Evolutionary conservation across 805 yeast species (phyloP).

Genomic region (Candida manassasensis): DNA sequence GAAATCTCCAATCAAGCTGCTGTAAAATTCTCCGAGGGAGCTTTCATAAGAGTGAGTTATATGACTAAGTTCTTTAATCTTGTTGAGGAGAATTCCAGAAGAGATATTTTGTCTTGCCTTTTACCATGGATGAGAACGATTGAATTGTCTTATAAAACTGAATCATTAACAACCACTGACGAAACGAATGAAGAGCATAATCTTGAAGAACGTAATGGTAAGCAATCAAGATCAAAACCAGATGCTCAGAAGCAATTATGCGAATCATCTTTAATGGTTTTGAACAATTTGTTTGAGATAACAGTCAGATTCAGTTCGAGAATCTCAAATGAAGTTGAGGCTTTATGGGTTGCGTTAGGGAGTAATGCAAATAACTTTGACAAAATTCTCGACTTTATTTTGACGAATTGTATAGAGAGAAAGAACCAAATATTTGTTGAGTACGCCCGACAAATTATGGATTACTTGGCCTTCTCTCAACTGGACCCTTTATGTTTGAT

Average conservation of each 20-base stretch:
- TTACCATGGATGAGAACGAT: constrained; percentile 92
- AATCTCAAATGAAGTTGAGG: constrained; percentile 85
- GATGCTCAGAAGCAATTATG: constrained; percentile 14
- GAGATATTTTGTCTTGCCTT: constrained; percentile 74
- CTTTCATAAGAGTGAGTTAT: constrained; percentile 62
- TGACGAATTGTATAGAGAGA: constrained; percentile 61
- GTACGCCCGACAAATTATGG: constrained; percentile 74
- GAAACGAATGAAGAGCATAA: constrained; percentile 5
- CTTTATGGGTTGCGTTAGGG: constrained; percentile 93
- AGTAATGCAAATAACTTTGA: constrained; percentile 64
- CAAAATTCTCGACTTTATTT: constrained; percentile 65
- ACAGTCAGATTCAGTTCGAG: constrained; percentile 71
- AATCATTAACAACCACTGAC: background rate
- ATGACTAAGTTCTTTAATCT: constrained; percentile 61
- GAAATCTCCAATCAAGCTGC: constrained; percentile 76
- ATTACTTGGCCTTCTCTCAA: constrained; percentile 58
- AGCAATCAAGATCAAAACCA: background rate
- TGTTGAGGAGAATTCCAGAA: constrained; percentile 55
- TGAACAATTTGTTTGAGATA: constrained; percentile 77
- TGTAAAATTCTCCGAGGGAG: constrained; percentile 48
- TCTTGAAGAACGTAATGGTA: background rate
- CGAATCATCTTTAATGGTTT: constrained; percentile 53
- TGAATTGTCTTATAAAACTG: constrained; percentile 42
- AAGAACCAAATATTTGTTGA: constrained; percentile 73
- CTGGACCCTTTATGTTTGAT: constrained; percentile 44